Conservation (phyloP, 805 yeast genomes). For the Barnettozyma botsteinii region DNA sequence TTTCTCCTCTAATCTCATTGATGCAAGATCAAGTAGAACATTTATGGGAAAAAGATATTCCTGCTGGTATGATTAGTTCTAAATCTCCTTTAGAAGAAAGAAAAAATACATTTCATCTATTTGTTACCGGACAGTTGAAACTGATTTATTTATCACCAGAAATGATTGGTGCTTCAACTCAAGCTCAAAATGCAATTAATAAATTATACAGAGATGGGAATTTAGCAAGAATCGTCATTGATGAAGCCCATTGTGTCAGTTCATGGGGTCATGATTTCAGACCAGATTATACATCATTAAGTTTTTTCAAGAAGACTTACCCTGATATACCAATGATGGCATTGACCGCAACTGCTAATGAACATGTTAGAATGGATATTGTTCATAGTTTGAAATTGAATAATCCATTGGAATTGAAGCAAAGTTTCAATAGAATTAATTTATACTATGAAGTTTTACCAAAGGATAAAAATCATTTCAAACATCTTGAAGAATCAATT, state of each 20-base stretch:
- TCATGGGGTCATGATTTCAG: constrained; percentile 99
- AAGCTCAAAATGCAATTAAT: constrained; percentile 58
- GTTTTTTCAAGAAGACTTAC: constrained; percentile 62
- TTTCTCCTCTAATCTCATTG: constrained; percentile 89
- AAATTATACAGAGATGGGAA: constrained; percentile 46
- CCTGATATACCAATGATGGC: constrained; percentile 92
- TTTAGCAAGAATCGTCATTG: constrained; percentile 85
- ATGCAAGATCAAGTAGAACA: constrained; percentile 98
- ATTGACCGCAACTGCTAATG: constrained; percentile 94
- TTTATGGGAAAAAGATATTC: constrained; percentile 56
- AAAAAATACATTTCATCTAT: constrained; percentile 51
- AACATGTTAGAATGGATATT: constrained; percentile 81
- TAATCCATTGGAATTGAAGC: constrained; percentile 64
- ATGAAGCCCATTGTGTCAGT: constrained; percentile 97
- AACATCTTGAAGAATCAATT: constrained; percentile 56
- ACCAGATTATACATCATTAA: constrained; percentile 86
- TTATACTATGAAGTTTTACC: constrained; percentile 69
- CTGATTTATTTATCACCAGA: constrained; percentile 90
- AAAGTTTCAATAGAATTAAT: constrained; percentile 88
- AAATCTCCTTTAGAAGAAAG: constrained; percentile 61
- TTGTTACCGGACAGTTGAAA: constrained; percentile 62
- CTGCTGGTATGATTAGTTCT: constrained; percentile 87
- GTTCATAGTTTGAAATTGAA: constrained; percentile 65
- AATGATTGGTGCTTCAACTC: constrained; percentile 74
- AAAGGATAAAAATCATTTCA: constrained; percentile 51